Conservation (phyloP, 441 rosid genomes). For the Syzygium syzygioides region DNA sequence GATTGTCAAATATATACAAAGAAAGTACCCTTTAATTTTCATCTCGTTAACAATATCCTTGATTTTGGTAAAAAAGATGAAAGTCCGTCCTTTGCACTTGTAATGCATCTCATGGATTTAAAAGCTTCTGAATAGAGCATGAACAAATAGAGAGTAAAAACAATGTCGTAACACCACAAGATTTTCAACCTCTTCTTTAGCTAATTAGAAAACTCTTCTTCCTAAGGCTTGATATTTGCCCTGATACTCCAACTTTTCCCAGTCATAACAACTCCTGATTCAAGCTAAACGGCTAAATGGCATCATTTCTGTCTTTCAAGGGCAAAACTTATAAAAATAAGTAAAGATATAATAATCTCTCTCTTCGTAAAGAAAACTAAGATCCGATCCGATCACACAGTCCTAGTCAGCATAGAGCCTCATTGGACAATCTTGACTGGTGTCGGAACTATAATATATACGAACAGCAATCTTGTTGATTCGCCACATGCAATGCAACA, state of each 20-base stretch:
- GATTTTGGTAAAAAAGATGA: neutral
- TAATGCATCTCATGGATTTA: neutral
- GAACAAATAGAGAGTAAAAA: neutral
- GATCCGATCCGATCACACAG: neutral
- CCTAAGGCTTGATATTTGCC: neutral
- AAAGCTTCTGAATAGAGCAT: neutral
- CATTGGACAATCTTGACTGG: neutral
- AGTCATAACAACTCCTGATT: neutral
- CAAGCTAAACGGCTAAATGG: neutral
- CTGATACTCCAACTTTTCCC: neutral
- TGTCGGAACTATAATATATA: neutral
- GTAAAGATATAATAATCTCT: no score
- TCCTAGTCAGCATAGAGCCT: neutral
- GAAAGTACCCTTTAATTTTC: no score
- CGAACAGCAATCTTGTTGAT: neutral
- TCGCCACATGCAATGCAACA: neutral
- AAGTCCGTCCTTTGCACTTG: neutral
- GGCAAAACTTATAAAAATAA: neutral
- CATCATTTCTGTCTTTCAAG: neutral
- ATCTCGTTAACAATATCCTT: neutral
- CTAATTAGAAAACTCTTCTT: neutral
- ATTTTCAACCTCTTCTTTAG: neutral
- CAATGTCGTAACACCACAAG: neutral
- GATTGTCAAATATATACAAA: no score
- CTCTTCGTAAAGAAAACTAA: no score